Evolutionary conservation across 352 stramenopile genomes (phyloP), one percentile per base, ranked within the genome.

Genomic region (Pythium angustatum): DNA sequence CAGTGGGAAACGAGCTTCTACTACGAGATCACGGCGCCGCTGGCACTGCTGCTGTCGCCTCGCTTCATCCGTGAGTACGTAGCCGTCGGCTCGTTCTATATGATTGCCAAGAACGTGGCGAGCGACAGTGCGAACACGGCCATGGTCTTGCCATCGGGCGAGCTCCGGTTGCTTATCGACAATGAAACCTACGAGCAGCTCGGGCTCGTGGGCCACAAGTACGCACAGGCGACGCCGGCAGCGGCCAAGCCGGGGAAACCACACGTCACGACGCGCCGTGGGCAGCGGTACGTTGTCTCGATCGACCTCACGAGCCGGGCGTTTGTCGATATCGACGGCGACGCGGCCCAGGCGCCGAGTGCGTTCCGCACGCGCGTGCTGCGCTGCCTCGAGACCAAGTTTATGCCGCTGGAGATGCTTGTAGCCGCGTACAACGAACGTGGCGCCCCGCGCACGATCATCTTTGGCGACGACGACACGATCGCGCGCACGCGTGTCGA

Each of bases 1-100:
- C 80, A 85, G 58, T 93, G 84, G 84, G 81, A 90, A 61, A 90
- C 76, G 26, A 75, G 72, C n/a, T 95, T 95, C 65, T 95, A 83
- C 64, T 95, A 95, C 62, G 76, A 93, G 52, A 44, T 93, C 10
- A 77, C 71, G 19, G 61, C 79, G 31, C 76, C 79, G 11, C 65
- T 90, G 4, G 61, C 58, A 27, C 66, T 85, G 66, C 78, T 95
- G 28, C 67, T 93, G 10, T 85, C 79, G 28, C 68, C 72, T 9
- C 60, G 66, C 3, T 93, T 93, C 58, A 76, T 89, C 41, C 41
- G 30, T 24, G 80, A 90, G 52, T 93, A 93, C 51, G 57, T 93
- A 22, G 40, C 53, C 15, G 58, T 79, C 24, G 77, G 77, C 8
- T 26, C 71, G 0, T 73, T 90, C 34, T 90, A 80, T 64, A 93